Base-by-base conservation (phyloP, 1,284 basidiomycete genomes). In the Pascua guehoae region DNA sequence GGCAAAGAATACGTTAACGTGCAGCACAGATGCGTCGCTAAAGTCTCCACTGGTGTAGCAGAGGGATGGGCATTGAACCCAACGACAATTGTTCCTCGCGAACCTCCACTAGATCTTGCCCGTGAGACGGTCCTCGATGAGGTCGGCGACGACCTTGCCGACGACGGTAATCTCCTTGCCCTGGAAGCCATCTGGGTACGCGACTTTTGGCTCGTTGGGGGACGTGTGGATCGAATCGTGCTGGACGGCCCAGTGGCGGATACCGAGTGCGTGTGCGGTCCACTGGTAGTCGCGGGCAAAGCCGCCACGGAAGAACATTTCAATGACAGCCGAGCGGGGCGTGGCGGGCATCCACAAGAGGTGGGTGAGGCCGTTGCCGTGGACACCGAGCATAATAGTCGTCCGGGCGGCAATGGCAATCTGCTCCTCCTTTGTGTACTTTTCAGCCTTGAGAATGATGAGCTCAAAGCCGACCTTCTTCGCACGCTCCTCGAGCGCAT, bases 71-170 rank as follows among this genome's bases (percentile, higher is more conserved):
- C n/a, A n/a, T n/a, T n/a, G n/a, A n/a, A n/a, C n/a, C n/a, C n/a
- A n/a, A 32, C 24, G 24, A 7, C 24, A 32, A 32, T 32, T 32
- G 24, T 3, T 4, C 24, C 24, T 32, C 24, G 24, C 24, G 15
- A 15, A n/a, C 41, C 14, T 17, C 9, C 17, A 14, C 39, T 89
- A 32, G 89, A 89, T 51, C 93, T 93, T 76, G 89, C 93, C 16
- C 86, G 90, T 62, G 90, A 98, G 77, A 81, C 87, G 51, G 88
- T 97, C 78, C 81, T 97, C 71, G 86, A 83, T 70, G 84, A 89
- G 64, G 91, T 95, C 78, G 82, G 88, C 62, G 88, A 93, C 77
- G 86, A 92, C 36, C 82, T 95, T 73, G 88, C 93, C 69, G 61
- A 85, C 75, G 1, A 87, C 86, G 0, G 87, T 87, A 60, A 89